A percentile compares a stretch with the other conserved stretches of the same genome.
phyloP scores from a whole-genome alignment of 257 asterid species.

The Hygrophila difformis region DNA sequence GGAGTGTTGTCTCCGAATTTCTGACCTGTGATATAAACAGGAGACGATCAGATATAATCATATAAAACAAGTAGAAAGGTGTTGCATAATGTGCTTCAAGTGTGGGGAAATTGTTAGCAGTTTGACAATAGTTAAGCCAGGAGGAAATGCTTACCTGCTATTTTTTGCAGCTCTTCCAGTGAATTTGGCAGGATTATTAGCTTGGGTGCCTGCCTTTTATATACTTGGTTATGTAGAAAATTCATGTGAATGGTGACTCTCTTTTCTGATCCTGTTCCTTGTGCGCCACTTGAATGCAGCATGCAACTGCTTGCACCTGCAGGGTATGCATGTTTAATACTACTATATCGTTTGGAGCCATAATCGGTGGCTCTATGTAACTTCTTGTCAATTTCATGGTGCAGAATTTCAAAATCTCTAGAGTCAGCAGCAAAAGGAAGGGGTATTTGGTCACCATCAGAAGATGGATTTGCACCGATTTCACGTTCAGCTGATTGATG shows the following conservation, averaged over 20 bases:
- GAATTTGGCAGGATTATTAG: slow-evolving; percentile 71
- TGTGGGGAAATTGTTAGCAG: not conserved
- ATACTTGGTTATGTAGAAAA: slow-evolving; percentile 14
- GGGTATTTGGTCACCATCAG: slow-evolving; percentile 34
- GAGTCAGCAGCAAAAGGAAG: slow-evolving; percentile 34
- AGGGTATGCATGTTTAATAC: slow-evolving; percentile 19
- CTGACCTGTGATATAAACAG: slow-evolving; percentile 57
- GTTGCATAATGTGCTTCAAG: not conserved
- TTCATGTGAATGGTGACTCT: no score
- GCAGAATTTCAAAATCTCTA: slow-evolving; percentile 35
- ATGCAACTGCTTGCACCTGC: slow-evolving; percentile 19
- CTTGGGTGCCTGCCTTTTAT: slow-evolving; percentile 28
- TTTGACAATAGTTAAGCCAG: no score
- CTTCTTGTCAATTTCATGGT: slow-evolving; percentile 24
- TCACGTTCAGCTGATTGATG: slow-evolving; percentile 18
- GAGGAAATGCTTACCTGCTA: slow-evolving; percentile 44
- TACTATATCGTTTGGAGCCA: slow-evolving; percentile 13
- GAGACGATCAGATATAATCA: slow-evolving; percentile 14
- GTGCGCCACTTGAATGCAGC: slow-evolving; percentile 18
- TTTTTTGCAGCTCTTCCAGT: slow-evolving; percentile 41
- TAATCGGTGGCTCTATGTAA: slow-evolving; percentile 17
- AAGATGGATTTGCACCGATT: slow-evolving; percentile 21
- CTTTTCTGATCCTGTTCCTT: slow-evolving; percentile 20
- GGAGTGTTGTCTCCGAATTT: slow-evolving; percentile 47
- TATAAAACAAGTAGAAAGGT: slow-evolving; percentile 7